A percentile compares a stretch with the other conserved stretches of the same genome.
Evolutionary conservation across 176 grass and related monocot species (phyloP).

Genomic region (Aegilops speltoides): DNA sequence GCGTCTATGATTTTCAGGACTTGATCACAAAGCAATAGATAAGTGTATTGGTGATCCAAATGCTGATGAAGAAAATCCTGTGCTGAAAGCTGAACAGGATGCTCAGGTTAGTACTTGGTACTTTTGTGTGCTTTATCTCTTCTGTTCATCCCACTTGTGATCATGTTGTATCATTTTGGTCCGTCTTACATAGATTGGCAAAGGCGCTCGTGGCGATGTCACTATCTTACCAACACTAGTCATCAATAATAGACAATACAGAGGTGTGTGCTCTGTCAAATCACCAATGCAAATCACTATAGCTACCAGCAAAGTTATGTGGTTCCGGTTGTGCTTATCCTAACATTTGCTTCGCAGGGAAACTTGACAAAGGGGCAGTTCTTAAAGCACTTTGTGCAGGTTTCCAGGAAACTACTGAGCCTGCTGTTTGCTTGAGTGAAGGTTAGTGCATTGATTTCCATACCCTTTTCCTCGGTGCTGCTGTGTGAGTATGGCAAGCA

Average conservation of each 20-base stretch:
- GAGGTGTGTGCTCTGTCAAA: conserved; percentile 51
- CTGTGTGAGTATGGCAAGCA: not conserved
- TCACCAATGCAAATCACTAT: not conserved
- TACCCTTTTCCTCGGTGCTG: not conserved
- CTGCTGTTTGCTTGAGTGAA: conserved; percentile 83
- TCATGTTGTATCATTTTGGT: conserved; percentile 21
- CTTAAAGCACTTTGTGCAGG: conserved; percentile 93
- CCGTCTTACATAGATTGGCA: conserved; percentile 65
- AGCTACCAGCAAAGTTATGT: not conserved
- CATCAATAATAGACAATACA: conserved; percentile 96
- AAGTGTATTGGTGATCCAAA: conserved; percentile 79
- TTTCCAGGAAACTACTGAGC: conserved; percentile 80
- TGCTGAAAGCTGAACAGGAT: conserved; percentile 92
- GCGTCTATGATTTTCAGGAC: conserved; percentile 4
- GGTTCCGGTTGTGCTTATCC: conserved; percentile 13
- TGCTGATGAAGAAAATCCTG: conserved; percentile 79
- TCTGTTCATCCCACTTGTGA: conserved; percentile 9
- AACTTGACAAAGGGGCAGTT: conserved; percentile 84
- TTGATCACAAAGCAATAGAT: conserved; percentile 82
- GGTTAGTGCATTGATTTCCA: conserved; percentile 38
- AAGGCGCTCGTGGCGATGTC: conserved; percentile 83
- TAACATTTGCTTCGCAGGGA: conserved; percentile 52
- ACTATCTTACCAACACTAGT: conserved; percentile 94
- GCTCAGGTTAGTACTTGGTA: conserved; percentile 66
- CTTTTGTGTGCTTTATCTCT: conserved; percentile 6